phyloP scores from a whole-genome alignment of 1,284 basidiomycete species.

The Rhodotorula sp. region DNA sequence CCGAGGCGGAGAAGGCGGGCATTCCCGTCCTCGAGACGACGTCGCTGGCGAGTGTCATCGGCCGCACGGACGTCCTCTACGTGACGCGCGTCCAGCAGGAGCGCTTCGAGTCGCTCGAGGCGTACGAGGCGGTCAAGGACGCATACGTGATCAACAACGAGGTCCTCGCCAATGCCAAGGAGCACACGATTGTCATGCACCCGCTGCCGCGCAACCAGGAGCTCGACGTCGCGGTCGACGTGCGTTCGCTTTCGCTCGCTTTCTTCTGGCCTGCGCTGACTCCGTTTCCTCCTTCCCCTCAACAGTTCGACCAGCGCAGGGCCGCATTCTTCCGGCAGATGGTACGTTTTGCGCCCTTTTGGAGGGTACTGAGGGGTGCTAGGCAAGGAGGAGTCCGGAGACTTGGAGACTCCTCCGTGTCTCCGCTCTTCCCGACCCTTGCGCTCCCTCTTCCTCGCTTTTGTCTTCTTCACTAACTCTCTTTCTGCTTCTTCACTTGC shows the following conservation, averaged over 20 bases:
- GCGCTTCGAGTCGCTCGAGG: slow-evolving; percentile 76
- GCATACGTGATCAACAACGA: slow-evolving; percentile 93
- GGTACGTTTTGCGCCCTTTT: slow-evolving; percentile 47
- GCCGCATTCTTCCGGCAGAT: slow-evolving; percentile 99
- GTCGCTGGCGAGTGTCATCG: slow-evolving; percentile 84
- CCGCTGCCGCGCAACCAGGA: slow-evolving; percentile 93
- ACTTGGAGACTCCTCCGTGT: too few relatives aligned
- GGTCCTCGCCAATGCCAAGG: slow-evolving; percentile 61
- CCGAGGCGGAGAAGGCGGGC: slow-evolving; percentile 79
- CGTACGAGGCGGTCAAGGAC: slow-evolving; percentile 90
- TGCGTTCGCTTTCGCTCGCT: slow-evolving; percentile 14
- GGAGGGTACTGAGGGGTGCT: too few relatives aligned
- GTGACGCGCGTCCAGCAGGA: slow-evolving; percentile 96
- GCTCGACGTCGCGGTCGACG: slow-evolving; percentile 96
- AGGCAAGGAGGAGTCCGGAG: too few relatives aligned
- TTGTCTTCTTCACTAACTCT: too few relatives aligned
- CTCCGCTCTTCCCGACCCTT: too few relatives aligned
- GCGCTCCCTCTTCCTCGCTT: too few relatives aligned
- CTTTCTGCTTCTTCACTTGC: slow-evolving; percentile 64
- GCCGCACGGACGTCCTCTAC: slow-evolving; percentile 94
- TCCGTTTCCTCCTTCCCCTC: neutral
- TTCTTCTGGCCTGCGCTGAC: neutral
- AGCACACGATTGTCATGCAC: slow-evolving; percentile 98
- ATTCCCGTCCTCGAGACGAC: slow-evolving; percentile 76
- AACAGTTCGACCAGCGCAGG: slow-evolving; percentile 78